Percentiles rank a stretch among this genome's conserved stretches.
Conservation (phyloP, 805 yeast genomes). For the Nakazawaea sp. region DNA sequence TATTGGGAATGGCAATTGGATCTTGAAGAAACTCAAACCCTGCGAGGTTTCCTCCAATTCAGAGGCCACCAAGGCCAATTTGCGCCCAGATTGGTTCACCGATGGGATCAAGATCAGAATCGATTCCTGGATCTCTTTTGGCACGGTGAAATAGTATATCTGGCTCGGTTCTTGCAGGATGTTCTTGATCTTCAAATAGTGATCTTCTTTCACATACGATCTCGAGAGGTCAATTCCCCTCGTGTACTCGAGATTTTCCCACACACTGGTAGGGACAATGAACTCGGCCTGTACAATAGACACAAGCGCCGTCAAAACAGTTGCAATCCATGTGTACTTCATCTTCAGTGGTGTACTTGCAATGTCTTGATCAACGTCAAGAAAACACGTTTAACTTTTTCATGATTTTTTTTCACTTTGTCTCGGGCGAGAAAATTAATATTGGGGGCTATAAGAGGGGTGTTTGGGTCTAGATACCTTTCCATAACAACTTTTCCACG, state of each 20-base stretch:
- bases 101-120: slow-evolving; percentile 20
- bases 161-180: slow-evolving; percentile 43
- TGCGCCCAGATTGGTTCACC: slow-evolving; percentile 12
- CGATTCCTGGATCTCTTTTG: slow-evolving; percentile 29
- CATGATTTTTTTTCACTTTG: slow-evolving; percentile 1
- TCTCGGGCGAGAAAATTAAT: not conserved
- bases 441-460: no score
- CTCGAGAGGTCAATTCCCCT: slow-evolving; percentile 60
- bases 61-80: slow-evolving; percentile 14
- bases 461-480: slow-evolving; percentile 35
- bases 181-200: slow-evolving; percentile 52
- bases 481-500: slow-evolving; percentile 69
- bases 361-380: not conserved
- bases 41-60: slow-evolving; percentile 12
- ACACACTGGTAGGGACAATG: slow-evolving; percentile 16
- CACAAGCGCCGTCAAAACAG: not conserved
- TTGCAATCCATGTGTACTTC: slow-evolving; percentile 1
- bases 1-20: slow-evolving; percentile 58
- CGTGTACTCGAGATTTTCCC: slow-evolving; percentile 53
- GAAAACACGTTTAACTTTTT: slow-evolving; percentile 3
- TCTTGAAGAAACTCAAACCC: slow-evolving; percentile 32
- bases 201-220: slow-evolving; percentile 59
- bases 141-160: slow-evolving; percentile 54
- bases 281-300: not conserved
- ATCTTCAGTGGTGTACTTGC: slow-evolving; percentile 1